These are phyloP conservation scores for Physcia stellaris DNA, from an alignment of 495 filamentous ascomycete genomes.

Conservation along the genomic window DNA sequence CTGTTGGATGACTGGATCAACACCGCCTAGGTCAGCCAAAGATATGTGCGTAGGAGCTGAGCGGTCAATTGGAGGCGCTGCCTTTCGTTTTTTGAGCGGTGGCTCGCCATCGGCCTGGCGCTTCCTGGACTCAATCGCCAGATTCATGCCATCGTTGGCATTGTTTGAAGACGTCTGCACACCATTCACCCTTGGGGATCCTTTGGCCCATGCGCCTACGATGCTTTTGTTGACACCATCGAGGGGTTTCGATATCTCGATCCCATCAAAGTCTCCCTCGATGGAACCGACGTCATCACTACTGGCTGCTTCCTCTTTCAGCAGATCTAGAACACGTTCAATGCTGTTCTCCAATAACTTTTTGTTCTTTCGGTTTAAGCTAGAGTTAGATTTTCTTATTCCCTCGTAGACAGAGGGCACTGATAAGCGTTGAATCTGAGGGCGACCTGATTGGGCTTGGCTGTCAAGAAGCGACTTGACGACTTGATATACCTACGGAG, in stretches of 20 bases:
- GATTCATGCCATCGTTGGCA: conserved; percentile 8
- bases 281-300: conserved; percentile 40
- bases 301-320: conserved; percentile 45
- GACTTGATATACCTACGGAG: conserved; percentile 54
- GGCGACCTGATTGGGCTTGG: conserved; percentile 31
- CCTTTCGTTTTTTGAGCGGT: conserved; percentile 50
- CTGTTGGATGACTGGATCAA: conserved; percentile 64
- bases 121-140: conserved; percentile 23
- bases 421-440: conserved; percentile 18
- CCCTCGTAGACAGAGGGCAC: conserved; percentile 54
- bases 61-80: conserved; percentile 39
- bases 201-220: conserved; percentile 50
- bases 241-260: conserved; percentile 27
- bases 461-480: conserved; percentile 60
- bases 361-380: conserved; percentile 66
- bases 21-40: conserved; percentile 71
- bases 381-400: conserved; percentile 76
- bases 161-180: neutral
- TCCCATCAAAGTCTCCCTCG: conserved; percentile 53
- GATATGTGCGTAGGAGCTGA: conserved; percentile 63
- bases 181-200: conserved; percentile 22
- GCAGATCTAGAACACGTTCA: conserved; percentile 64
- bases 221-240: conserved; percentile 68
- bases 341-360: conserved; percentile 71
- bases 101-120: conserved; percentile 57